A percentile compares a stretch with the other conserved stretches of the same genome.
Conservation (phyloP, 768 basidiomycete species). For the Lactarius deliciosus region DNA sequence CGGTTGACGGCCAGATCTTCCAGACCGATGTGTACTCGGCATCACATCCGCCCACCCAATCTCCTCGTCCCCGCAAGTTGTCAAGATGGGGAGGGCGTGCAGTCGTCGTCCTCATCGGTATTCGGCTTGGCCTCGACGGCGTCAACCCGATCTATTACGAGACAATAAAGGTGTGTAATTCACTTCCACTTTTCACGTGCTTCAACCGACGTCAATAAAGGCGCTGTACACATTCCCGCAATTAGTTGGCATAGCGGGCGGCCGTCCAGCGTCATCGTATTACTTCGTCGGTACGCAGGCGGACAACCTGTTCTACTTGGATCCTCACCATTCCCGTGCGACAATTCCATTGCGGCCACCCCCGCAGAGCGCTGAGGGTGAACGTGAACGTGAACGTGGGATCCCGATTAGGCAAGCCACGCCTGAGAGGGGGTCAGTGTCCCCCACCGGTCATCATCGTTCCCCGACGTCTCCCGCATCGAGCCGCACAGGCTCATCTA, state of each 20-base stretch:
- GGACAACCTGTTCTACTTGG: slow-evolving; percentile 81
- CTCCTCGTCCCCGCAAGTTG: slow-evolving; percentile 32
- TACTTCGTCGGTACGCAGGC: slow-evolving; percentile 96
- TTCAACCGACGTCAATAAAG: slow-evolving; percentile 41
- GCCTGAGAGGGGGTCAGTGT: slow-evolving; percentile 17
- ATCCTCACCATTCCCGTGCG: slow-evolving; percentile 77
- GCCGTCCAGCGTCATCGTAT: slow-evolving; percentile 94
- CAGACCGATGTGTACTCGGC: slow-evolving; percentile 84
- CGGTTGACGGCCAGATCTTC: slow-evolving; percentile 79
- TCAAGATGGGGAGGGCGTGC: slow-evolving; percentile 74
- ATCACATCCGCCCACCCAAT: slow-evolving; percentile 44
- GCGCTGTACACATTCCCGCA: slow-evolving; percentile 90
- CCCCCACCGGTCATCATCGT: slow-evolving; percentile 31
- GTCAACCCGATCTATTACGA: slow-evolving; percentile 96
- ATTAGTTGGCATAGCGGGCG: slow-evolving; percentile 94
- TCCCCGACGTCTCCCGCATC: slow-evolving; percentile 32
- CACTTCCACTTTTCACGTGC: neutral
- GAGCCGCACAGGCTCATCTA: slow-evolving; percentile 34
- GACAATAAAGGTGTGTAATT: slow-evolving; percentile 60
- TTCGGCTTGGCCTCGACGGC: slow-evolving; percentile 86
- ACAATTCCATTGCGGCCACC: slow-evolving; percentile 67
- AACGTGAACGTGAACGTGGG: slow-evolving; percentile 8
- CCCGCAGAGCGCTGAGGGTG: slow-evolving; percentile 33
- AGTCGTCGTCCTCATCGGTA: slow-evolving; percentile 83
- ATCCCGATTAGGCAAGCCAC: slow-evolving; percentile 24